Evolutionary conservation across 768 basidiomycete species (phyloP).

Genomic region (Russula emetica): DNA sequence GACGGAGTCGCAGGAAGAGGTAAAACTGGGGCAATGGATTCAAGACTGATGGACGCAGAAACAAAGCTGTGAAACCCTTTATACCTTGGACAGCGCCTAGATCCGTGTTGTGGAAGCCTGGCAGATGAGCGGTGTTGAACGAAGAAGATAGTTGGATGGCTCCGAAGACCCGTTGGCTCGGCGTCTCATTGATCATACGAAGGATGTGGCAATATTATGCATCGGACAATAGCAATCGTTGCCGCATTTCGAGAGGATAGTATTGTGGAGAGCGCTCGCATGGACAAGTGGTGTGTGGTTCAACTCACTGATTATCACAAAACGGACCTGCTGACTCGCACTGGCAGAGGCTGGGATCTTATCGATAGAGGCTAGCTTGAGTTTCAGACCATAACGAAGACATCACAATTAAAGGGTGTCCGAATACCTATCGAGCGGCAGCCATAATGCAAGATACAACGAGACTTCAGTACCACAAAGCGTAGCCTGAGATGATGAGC

Average conservation of each 20-base stretch:
- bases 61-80: not conserved
- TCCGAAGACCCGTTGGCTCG: no score
- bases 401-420: not conserved
- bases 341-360: no score
- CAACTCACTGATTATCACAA: no score
- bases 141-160: not conserved
- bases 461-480: no score
- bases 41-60: not conserved
- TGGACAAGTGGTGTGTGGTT: no score
- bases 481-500: no score
- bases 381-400: not conserved
- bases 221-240: no score
- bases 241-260: no score
- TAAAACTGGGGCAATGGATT: not conserved
- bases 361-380: not conserved
- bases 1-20: not conserved
- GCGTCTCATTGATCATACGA: no score
- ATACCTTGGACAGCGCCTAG: not conserved
- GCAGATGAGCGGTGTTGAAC: not conserved
- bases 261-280: no score
- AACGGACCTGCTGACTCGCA: no score
- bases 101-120: constrained; percentile 1
- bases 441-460: not conserved
- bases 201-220: no score
- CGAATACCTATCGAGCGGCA: not conserved